Evolutionary conservation across 441 rosid species (phyloP).

Genomic region (Brassica hybrid): DNA sequence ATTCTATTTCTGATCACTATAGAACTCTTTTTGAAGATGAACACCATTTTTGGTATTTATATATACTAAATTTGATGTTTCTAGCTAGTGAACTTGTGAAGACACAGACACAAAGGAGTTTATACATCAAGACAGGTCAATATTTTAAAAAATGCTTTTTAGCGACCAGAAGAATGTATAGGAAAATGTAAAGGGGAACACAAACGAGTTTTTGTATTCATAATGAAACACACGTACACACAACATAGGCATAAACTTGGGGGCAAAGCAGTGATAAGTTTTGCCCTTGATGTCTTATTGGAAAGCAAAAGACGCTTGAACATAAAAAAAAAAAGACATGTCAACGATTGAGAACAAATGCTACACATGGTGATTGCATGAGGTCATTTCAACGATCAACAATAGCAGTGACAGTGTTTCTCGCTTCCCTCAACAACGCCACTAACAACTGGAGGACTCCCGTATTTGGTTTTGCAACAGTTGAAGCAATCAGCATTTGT

Average conservation of each 20-base stretch:
- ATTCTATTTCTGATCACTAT: not conserved
- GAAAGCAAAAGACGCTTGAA: constrained; percentile 4
- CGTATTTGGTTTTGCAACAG: not conserved
- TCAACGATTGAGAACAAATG: not conserved
- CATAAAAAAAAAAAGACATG: not conserved
- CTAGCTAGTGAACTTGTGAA: not conserved
- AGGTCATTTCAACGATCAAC: not conserved
- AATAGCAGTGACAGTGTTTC: constrained; percentile 13
- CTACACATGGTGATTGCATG: not conserved
- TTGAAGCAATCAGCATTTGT: not conserved
- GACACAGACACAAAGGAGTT: not conserved
- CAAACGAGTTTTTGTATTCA: not conserved
- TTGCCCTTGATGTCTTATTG: constrained; percentile 16
- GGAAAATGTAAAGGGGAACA: not conserved
- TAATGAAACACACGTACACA: not conserved
- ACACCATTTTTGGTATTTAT: not conserved
- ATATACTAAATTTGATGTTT: not conserved
- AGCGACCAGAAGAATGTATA: not conserved
- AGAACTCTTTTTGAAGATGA: not conserved
- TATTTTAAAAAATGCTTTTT: not conserved
- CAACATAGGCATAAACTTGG: not conserved
- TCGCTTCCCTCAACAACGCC: not conserved
- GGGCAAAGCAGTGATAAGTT: not conserved
- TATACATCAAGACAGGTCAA: not conserved
- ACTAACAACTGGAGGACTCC: not conserved